Conservation (phyloP, 805 yeast species). For the Candida adriatica region DNA sequence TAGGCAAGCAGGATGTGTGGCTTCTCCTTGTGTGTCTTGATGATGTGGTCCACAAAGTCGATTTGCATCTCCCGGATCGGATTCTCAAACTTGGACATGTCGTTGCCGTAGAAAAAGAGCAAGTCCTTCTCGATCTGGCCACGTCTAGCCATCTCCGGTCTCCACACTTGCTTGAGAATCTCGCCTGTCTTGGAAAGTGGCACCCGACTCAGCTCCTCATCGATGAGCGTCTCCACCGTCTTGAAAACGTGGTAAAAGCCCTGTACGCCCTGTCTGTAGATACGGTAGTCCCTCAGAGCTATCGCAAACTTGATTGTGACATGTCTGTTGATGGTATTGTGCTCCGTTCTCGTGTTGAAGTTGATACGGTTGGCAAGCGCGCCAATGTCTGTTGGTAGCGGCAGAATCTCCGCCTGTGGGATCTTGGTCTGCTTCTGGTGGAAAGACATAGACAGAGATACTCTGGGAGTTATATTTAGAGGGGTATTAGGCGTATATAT, state of each 20-base stretch:
- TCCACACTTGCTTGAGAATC: conserved; percentile 56
- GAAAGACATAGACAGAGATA: too few species aligned
- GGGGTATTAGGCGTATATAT: too few species aligned
- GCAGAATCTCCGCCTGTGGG: conserved; percentile 50
- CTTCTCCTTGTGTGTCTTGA: conserved; percentile 43
- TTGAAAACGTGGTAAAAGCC: conserved; percentile 63
- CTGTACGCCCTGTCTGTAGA: conserved; percentile 77
- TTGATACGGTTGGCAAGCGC: conserved; percentile 83
- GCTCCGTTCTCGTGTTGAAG: conserved; percentile 54
- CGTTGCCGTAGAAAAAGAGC: conserved; percentile 56
- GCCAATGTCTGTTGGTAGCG: conserved; percentile 73
- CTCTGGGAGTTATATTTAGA: too few species aligned
- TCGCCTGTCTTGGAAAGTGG: conserved; percentile 23
- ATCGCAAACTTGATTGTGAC: conserved; percentile 66
- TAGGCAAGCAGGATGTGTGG: conserved; percentile 74
- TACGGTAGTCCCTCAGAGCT: conserved; percentile 67
- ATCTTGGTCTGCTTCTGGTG: conserved; percentile 13
- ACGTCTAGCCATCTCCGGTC: conserved; percentile 61
- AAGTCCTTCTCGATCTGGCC: conserved; percentile 54
- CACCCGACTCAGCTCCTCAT: conserved; percentile 36
- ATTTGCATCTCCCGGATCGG: conserved; percentile 60
- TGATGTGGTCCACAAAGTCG: conserved; percentile 55
- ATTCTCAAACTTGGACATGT: conserved; percentile 43
- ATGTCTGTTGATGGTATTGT: conserved; percentile 61
- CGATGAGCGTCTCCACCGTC: conserved; percentile 50